A percentile compares a stretch with the other conserved stretches of the same genome.
These are phyloP conservation scores for Sinapis alba DNA, from an alignment of 441 rosid genomes.

Conservation along the genomic window DNA sequence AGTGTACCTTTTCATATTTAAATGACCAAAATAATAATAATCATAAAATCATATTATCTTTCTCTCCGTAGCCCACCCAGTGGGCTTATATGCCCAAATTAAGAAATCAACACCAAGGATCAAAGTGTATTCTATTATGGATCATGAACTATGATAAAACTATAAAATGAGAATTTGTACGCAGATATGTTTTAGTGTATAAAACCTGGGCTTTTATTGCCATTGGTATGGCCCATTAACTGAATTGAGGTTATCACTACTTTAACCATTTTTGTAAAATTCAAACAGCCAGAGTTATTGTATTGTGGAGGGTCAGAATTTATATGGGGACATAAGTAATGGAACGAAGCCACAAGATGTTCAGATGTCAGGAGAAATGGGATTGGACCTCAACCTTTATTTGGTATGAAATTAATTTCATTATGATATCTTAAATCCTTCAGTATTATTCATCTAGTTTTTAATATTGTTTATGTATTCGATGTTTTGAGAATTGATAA, in stretches of 20 bases:
- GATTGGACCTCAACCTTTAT: neutral
- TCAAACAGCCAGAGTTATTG: neutral
- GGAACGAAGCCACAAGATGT: neutral
- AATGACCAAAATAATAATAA: neutral
- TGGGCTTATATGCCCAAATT: conserved; percentile 13
- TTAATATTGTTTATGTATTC: neutral
- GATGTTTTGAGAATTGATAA: neutral
- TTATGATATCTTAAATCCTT: neutral
- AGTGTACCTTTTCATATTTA: neutral
- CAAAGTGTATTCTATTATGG: neutral
- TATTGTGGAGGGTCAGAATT: neutral
- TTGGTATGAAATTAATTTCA: neutral
- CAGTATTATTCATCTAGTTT: neutral
- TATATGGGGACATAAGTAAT: neutral
- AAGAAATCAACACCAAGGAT: neutral
- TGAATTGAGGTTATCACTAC: neutral
- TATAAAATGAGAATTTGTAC: neutral
- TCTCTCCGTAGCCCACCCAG: conserved; percentile 1
- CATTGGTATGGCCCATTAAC: neutral
- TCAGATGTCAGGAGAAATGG: neutral
- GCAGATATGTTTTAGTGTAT: neutral
- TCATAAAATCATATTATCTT: neutral
- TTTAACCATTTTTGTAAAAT: neutral
- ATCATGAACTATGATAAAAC: neutral
- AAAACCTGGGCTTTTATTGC: conserved; percentile 3